Percentiles rank a stretch among this genome's conserved stretches.
Evolutionary conservation across 2,329 filamentous ascomycete species (phyloP).

Genomic region (Xylariaceae sp.): DNA sequence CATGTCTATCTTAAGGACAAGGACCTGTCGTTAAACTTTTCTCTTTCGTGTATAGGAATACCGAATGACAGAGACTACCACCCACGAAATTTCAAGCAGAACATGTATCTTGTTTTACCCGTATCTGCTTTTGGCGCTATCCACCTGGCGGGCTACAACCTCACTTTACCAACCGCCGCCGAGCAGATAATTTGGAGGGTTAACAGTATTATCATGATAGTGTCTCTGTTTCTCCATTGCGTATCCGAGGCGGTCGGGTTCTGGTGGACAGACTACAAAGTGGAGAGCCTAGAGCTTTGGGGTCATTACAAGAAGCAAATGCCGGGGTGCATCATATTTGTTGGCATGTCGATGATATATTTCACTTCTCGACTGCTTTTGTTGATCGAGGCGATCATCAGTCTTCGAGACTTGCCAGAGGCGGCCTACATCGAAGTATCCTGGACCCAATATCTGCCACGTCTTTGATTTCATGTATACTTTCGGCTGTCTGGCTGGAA

Average conservation of each 20-base stretch:
- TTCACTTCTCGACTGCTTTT: constrained; percentile 1
- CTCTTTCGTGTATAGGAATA: constrained; percentile 5
- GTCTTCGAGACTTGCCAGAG: constrained; percentile 10
- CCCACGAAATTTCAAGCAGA: constrained; percentile 14
- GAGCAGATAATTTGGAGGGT: constrained; percentile 13
- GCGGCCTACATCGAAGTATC: constrained; percentile 3
- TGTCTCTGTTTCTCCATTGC: not conserved
- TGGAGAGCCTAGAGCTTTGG: constrained; percentile 10
- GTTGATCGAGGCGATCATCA: constrained; percentile 10
- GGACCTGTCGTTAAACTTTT: too few relatives aligned
- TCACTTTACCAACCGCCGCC: not conserved
- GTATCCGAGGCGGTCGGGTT: constrained; percentile 12
- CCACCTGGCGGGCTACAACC: constrained; percentile 5
- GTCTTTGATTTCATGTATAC: too few relatives aligned
- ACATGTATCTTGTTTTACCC: constrained; percentile 10
- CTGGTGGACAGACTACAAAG: constrained; percentile 8
- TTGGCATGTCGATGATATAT: constrained; percentile 1
- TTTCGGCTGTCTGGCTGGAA: too few relatives aligned
- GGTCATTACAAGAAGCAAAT: constrained; percentile 15
- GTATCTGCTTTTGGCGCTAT: constrained; percentile 12
- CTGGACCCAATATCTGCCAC: too few relatives aligned
- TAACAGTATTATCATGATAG: constrained; percentile 11
- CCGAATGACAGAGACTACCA: constrained; percentile 17
- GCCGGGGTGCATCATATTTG: constrained; percentile 7
- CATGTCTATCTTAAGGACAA: not conserved